Evolutionary conservation across 768 basidiomycete genomes (phyloP), one percentile per base, ranked within the genome.

Genomic region (Sporobolomyces pararoseus): DNA sequence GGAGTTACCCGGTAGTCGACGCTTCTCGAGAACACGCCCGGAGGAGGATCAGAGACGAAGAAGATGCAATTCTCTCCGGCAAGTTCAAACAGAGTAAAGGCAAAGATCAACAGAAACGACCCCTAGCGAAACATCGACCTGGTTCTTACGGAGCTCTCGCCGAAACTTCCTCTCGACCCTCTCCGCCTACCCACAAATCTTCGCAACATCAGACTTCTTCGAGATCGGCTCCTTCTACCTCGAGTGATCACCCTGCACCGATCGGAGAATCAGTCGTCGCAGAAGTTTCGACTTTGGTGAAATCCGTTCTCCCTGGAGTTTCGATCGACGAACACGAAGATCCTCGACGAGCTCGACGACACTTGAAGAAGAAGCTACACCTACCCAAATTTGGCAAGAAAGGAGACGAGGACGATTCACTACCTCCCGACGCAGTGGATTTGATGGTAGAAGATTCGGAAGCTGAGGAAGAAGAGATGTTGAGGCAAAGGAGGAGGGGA

Each of bases 381-480:
- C n/a, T 12, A 63, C 57, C 31, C 32, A 59, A 51, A 55, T 51
- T 23, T 16, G 51, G 29, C 19, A 32, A 29, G 10, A 46, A 57
- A n/a, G 55, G 62, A 50, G 35, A 70, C 13, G 65, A 62, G 53
- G 69, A 75, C 27, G 59, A 65, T n/a, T n/a, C n/a, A 23, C 64
- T 81, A 37, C 82, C 80, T 7, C 70, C 77, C 0, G 82, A 97
- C 72, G 93, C 94, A 1, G 87, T 97, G 2, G 95, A 99, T 76
- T 82, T 99, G 23, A 84, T 97, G 7, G 86, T 94, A 0, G 89
- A 89, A 76, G 88, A 88, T 75, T 70, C 78, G 12, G 77, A 81
- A 12, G 86, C 86, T 5, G 84, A 83, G 35, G 82, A 85, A 69
- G 77, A 75, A 65, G 84, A 84, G 34, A 81, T 82, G 74, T 78